A percentile compares a stretch with the other conserved stretches of the same genome.
Evolutionary conservation across 2,329 filamentous ascomycete species (phyloP).

Genomic region (Diaporthe citri): DNA sequence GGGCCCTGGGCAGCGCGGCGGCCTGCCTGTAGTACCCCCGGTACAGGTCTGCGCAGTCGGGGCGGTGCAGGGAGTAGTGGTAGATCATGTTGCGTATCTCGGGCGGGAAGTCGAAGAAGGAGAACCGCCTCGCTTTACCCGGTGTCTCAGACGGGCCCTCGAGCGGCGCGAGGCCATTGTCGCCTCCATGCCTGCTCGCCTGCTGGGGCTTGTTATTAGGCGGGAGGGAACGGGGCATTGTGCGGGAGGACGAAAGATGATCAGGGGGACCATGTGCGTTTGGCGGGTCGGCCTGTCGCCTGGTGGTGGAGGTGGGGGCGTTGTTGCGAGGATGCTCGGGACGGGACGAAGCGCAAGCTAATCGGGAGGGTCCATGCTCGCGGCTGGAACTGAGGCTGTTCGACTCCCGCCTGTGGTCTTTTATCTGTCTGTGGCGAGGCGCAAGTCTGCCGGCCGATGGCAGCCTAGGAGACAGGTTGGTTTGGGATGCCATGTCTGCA

Average conservation of each 20-base stretch:
- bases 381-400: not conserved
- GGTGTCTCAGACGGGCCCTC: no score
- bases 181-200: not conserved
- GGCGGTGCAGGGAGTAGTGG: conserved; percentile 46
- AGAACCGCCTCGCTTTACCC: conserved; percentile 6
- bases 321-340: not conserved
- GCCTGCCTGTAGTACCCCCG: conserved; percentile 47
- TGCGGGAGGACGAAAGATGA: not conserved
- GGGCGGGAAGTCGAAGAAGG: conserved; percentile 49
- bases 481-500: not conserved
- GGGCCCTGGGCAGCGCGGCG: not conserved
- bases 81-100: conserved; percentile 54
- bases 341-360: conserved; percentile 19
- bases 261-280: not conserved
- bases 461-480: not conserved
- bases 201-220: not conserved
- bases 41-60: conserved; percentile 47
- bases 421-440: not conserved
- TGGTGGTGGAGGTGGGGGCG: not conserved
- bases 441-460: not conserved
- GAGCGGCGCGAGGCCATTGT: not conserved
- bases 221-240: not conserved
- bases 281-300: not conserved
- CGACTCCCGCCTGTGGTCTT: not conserved
- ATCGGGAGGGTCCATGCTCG: conserved; percentile 6